Conservation (phyloP, 305 asterid genomes). For the Rubia occidens region DNA sequence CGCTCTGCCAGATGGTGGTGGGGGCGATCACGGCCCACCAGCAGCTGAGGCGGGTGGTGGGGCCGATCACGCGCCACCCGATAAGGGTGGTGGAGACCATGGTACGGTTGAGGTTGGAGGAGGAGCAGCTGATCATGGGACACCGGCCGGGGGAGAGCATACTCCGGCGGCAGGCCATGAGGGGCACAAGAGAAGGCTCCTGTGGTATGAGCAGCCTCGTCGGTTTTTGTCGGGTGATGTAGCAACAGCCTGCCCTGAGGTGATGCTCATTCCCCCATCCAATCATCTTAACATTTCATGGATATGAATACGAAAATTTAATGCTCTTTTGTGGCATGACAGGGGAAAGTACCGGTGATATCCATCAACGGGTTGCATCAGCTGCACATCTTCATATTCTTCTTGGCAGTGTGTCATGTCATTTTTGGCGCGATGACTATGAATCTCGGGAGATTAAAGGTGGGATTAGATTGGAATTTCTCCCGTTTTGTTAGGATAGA, state of each 20-base stretch:
- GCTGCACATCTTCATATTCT: slow-evolving; percentile 93
- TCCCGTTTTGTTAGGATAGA: neutral
- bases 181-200: slow-evolving; percentile 55
- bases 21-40: neutral
- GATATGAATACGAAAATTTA: neutral
- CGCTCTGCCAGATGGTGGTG: neutral
- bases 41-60: neutral
- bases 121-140: neutral
- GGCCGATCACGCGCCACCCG: slow-evolving; percentile 46
- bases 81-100: neutral
- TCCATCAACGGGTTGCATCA: slow-evolving; percentile 79
- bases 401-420: slow-evolving; percentile 85
- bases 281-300: neutral
- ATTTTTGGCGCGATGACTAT: slow-evolving; percentile 76
- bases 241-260: slow-evolving; percentile 37
- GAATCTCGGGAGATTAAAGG: slow-evolving; percentile 87
- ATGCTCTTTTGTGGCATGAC: slow-evolving; percentile 13
- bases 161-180: neutral
- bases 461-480: slow-evolving; percentile 12
- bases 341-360: slow-evolving; percentile 76
- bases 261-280: slow-evolving; percentile 16
- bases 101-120: neutral
- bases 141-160: neutral
- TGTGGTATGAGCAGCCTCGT: slow-evolving; percentile 33
- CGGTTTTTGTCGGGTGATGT: slow-evolving; percentile 46